Evolutionary conservation across 306 rosid species (phyloP).

Genomic region (Macrotyloma uniflorum): DNA sequence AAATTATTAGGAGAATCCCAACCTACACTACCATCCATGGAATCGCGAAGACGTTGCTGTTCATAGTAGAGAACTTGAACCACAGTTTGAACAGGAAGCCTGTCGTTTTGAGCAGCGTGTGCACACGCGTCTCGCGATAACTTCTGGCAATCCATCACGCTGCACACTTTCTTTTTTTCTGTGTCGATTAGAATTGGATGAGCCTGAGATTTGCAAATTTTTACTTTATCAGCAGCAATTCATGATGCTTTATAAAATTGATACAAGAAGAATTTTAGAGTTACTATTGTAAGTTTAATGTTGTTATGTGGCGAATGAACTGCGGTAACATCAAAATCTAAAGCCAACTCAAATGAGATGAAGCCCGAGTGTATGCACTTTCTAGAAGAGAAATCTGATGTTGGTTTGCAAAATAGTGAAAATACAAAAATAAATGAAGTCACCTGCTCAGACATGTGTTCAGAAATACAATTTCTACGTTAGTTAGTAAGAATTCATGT

Average conservation of each 20-base stretch:
- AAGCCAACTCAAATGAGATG: not conserved
- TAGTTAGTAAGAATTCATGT: not conserved
- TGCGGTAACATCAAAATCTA: not conserved
- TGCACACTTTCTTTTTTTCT: constrained; percentile 91
- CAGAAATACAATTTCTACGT: not conserved
- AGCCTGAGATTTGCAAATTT: constrained; percentile 52
- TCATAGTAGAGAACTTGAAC: constrained; percentile 86
- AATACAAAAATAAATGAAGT: not conserved
- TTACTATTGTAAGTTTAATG: not conserved
- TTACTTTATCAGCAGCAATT: not conserved
- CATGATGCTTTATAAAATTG: not conserved
- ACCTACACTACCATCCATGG: constrained; percentile 46
- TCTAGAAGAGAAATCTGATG: not conserved
- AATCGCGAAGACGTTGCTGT: constrained; percentile 80
- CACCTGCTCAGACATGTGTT: not conserved
- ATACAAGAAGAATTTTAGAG: not conserved
- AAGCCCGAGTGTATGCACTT: not conserved
- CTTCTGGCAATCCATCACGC: constrained; percentile 92
- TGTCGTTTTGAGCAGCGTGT: constrained; percentile 90
- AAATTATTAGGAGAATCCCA: constrained; percentile 50
- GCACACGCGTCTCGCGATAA: constrained; percentile 86
- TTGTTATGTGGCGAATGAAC: not conserved
- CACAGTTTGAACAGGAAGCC: constrained; percentile 89
- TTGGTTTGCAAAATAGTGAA: not conserved
- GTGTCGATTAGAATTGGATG: constrained; percentile 81